Evolutionary conservation across 306 rosid species (phyloP).

Genomic region (Lagenaria siceraria): DNA sequence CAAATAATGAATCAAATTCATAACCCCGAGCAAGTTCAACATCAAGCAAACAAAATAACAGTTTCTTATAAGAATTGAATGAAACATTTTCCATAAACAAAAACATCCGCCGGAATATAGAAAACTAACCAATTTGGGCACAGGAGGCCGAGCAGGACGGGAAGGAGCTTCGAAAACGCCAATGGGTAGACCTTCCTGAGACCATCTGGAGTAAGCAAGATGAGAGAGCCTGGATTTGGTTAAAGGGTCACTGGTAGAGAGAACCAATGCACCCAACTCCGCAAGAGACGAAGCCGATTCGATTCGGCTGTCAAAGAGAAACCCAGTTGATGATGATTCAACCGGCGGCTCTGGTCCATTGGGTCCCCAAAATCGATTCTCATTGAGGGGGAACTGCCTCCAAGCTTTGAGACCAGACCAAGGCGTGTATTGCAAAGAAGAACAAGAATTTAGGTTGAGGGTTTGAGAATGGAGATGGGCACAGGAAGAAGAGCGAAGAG

Average conservation of each 20-base stretch:
- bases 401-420: constrained; percentile 73
- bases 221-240: constrained; percentile 65
- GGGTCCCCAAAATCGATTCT: constrained; percentile 66
- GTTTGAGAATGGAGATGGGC: neutral
- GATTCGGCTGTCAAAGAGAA: constrained; percentile 2
- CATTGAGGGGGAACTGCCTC: constrained; percentile 50
- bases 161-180: constrained; percentile 47
- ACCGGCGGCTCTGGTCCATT: constrained; percentile 37
- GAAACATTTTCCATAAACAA: neutral
- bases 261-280: constrained; percentile 73
- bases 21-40: neutral
- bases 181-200: constrained; percentile 44
- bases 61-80: neutral
- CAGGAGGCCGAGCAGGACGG: constrained; percentile 29
- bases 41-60: neutral
- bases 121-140: constrained; percentile 46
- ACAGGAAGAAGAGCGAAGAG: neutral
- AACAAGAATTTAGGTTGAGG: constrained; percentile 17
- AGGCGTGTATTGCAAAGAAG: constrained; percentile 14
- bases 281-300: constrained; percentile 50
- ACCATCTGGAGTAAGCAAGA: constrained; percentile 66
- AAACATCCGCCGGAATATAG: neutral
- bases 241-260: constrained; percentile 65
- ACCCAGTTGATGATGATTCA: neutral
- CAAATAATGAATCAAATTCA: neutral